These are phyloP conservation scores for Cercospora janseana DNA, from an alignment of 2,329 filamentous ascomycete species.

Conservation along the genomic window DNA sequence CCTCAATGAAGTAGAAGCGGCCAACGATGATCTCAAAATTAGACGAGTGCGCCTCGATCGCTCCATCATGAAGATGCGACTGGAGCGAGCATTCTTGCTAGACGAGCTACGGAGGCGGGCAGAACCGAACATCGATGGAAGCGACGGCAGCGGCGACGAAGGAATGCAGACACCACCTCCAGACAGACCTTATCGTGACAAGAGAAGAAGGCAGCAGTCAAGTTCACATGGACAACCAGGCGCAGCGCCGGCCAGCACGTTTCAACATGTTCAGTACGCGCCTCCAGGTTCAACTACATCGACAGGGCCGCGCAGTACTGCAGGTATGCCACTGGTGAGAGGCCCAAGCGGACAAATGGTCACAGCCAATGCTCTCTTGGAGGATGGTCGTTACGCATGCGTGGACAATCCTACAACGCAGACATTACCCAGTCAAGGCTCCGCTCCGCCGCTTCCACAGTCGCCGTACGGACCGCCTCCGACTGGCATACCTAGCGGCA, in stretches of 20 bases:
- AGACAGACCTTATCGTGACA: constrained; percentile 36
- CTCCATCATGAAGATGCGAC: constrained; percentile 85
- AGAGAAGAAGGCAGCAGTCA: constrained; percentile 27
- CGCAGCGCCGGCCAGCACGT: constrained; percentile 20
- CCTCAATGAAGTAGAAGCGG: constrained; percentile 85
- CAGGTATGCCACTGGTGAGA: constrained; percentile 14
- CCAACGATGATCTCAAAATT: constrained; percentile 79
- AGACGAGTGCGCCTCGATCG: constrained; percentile 77
- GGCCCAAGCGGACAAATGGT: constrained; percentile 18
- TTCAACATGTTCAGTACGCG: constrained; percentile 17
- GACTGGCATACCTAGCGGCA: constrained; percentile 22
- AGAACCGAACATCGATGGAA: constrained; percentile 48
- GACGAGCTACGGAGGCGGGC: constrained; percentile 50
- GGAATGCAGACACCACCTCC: constrained; percentile 33
- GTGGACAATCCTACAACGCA: constrained; percentile 2
- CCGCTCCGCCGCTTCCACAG: constrained; percentile 22
- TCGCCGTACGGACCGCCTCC: constrained; percentile 24
- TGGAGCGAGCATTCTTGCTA: constrained; percentile 68
- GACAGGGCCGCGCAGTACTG: not conserved
- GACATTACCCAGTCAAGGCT: constrained; percentile 8
- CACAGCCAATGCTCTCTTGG: constrained; percentile 17
- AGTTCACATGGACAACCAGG: constrained; percentile 9
- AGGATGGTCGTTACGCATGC: constrained; percentile 18
- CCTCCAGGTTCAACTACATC: not conserved
- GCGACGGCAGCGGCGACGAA: constrained; percentile 37